phyloP scores from a whole-genome alignment of 2,329 filamentous ascomycete species.

The Beauveria sp. region DNA sequence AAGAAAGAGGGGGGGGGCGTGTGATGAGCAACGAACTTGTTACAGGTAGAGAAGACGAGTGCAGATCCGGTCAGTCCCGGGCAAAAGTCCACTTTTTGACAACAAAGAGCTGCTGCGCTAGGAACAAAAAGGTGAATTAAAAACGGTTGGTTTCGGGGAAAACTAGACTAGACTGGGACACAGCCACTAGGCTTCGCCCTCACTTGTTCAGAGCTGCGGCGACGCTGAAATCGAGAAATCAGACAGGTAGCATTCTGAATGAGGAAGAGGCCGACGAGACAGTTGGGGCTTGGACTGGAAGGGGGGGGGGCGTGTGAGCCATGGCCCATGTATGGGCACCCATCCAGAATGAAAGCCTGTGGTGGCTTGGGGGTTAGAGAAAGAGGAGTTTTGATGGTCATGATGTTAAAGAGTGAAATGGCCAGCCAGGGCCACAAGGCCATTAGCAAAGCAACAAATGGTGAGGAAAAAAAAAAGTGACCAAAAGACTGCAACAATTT shows the following conservation, averaged over 20 bases:
- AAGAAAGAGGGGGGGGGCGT: background rate
- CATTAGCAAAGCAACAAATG: background rate
- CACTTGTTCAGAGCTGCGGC: background rate
- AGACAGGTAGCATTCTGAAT: background rate
- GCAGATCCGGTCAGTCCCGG: constrained; percentile 12
- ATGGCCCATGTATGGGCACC: background rate
- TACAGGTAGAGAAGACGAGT: background rate
- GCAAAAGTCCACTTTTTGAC: constrained; percentile 1
- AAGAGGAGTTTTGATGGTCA: background rate
- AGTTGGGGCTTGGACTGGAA: background rate
- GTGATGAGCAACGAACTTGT: background rate
- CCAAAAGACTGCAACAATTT: background rate
- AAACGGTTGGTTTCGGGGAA: background rate
- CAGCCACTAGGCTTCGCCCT: background rate
- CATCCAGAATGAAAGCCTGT: background rate
- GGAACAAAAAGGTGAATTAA: background rate
- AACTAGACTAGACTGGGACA: background rate
- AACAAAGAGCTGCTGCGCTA: background rate
- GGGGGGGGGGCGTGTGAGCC: background rate
- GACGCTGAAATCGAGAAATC: background rate
- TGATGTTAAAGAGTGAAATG: background rate
- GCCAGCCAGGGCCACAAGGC: background rate
- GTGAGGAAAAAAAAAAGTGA: background rate
- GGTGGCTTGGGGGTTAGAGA: background rate
- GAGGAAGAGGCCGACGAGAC: background rate